These are phyloP conservation scores for Fragaria nilgerrensis DNA, from an alignment of 306 rosid species.

Conservation along the genomic window DNA sequence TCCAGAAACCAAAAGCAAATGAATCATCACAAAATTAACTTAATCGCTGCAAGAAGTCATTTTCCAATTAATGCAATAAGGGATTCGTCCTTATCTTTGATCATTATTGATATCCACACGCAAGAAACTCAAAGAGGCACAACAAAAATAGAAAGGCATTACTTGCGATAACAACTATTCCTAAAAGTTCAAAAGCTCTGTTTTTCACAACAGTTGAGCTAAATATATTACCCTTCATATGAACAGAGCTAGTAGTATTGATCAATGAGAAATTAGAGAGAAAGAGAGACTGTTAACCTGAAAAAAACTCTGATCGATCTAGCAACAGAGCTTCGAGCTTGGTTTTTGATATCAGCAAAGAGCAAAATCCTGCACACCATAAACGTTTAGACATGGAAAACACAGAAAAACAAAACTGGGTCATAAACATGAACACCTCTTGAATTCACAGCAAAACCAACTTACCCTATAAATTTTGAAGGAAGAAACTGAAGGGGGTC, in stretches of 20 bases:
- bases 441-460: slow-evolving; percentile 35
- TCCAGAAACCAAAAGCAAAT: neutral
- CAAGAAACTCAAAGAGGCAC: slow-evolving; percentile 6
- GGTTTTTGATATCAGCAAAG: slow-evolving; percentile 8
- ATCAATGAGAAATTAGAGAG: neutral
- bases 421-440: slow-evolving; percentile 3
- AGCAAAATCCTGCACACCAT: slow-evolving; percentile 25
- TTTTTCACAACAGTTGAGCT: neutral
- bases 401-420: neutral
- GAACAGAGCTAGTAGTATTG: slow-evolving; percentile 5
- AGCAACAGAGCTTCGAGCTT: slow-evolving; percentile 22
- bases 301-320: slow-evolving; percentile 29
- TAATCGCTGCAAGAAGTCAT: slow-evolving; percentile 13
- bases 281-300: slow-evolving; percentile 25
- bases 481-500: neutral
- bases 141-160: neutral
- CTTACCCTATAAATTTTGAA: slow-evolving; percentile 18
- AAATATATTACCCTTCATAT: neutral
- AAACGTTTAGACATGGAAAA: neutral
- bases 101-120: slow-evolving; percentile 25
- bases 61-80: slow-evolving; percentile 30
- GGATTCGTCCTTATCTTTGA: slow-evolving; percentile 29
- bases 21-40: slow-evolving; percentile 8
- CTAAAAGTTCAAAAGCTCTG: slow-evolving; percentile 11
- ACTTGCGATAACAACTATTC: slow-evolving; percentile 11